Percentiles rank a stretch among this genome's conserved stretches.
phyloP scores from a whole-genome alignment of 2,329 filamentous ascomycete species.

The Colletotrichum liaoningense region DNA sequence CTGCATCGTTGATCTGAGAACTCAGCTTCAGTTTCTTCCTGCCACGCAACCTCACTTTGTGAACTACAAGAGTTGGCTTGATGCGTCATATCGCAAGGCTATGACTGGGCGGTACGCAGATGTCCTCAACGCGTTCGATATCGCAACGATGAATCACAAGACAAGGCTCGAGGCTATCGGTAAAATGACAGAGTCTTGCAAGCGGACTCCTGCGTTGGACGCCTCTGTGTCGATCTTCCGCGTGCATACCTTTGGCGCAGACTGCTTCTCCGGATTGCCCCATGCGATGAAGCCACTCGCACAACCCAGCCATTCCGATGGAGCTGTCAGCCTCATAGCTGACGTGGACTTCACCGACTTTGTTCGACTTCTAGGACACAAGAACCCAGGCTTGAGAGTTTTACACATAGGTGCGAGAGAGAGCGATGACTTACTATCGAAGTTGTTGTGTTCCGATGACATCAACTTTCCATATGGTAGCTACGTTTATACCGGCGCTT shows the following conservation, averaged over 20 bases:
- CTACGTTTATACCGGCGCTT: constrained; percentile 45
- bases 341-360: constrained; percentile 13
- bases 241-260: neutral
- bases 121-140: neutral
- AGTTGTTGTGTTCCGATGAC: neutral
- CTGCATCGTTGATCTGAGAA: constrained; percentile 23
- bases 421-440: neutral
- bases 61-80: constrained; percentile 24
- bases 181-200: neutral
- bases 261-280: constrained; percentile 3
- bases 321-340: neutral
- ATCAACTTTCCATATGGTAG: neutral
- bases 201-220: neutral
- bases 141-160: neutral
- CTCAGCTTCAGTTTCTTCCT: constrained; percentile 20
- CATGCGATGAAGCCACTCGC: neutral
- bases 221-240: neutral
- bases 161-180: neutral
- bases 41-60: constrained; percentile 23
- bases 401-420: constrained; percentile 6
- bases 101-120: constrained; percentile 12
- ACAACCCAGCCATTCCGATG: neutral
- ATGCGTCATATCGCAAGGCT: constrained; percentile 5
- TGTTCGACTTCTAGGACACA: constrained; percentile 38
- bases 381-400: constrained; percentile 36